Evolutionary conservation across 139 green algal species (phyloP).

Genomic region (Coelastrella sp.): DNA sequence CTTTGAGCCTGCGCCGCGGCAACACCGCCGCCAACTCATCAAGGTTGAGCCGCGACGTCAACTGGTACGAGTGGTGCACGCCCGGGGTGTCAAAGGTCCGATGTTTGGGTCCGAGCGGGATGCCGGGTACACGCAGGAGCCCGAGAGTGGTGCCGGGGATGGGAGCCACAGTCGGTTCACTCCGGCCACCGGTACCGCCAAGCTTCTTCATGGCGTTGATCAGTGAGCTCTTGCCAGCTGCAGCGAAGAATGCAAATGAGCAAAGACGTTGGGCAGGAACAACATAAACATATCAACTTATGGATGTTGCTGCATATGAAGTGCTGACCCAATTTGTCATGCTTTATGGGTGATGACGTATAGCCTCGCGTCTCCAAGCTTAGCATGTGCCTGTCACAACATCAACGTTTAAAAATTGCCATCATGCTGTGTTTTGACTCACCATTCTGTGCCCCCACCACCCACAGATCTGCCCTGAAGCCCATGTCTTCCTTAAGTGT

Average conservation of each 20-base stretch:
- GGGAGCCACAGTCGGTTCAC: slow-evolving; percentile 82
- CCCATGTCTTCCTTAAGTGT: slow-evolving; percentile 66
- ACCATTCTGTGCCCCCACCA: slow-evolving; percentile 88
- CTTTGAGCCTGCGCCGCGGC: slow-evolving; percentile 75
- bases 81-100: slow-evolving; percentile 93
- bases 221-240: slow-evolving; percentile 94
- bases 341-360: no score
- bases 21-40: slow-evolving; percentile 86
- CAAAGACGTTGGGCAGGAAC: neutral
- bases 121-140: slow-evolving; percentile 80
- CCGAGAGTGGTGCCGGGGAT: slow-evolving; percentile 96
- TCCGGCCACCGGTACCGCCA: slow-evolving; percentile 55
- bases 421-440: slow-evolving; percentile 45
- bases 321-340: no score
- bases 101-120: slow-evolving; percentile 81
- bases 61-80: slow-evolving; percentile 92
- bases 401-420: no score
- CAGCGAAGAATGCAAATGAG: neutral
- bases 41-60: slow-evolving; percentile 72
- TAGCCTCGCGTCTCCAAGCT: no score
- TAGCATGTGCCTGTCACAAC: no score
- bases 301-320: no score
- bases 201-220: slow-evolving; percentile 90
- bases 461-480: slow-evolving; percentile 91
- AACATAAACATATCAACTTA: no score